phyloP scores from a whole-genome alignment of 2,329 filamentous ascomycete species.

The Nannizziopsis arthrosporioides region DNA sequence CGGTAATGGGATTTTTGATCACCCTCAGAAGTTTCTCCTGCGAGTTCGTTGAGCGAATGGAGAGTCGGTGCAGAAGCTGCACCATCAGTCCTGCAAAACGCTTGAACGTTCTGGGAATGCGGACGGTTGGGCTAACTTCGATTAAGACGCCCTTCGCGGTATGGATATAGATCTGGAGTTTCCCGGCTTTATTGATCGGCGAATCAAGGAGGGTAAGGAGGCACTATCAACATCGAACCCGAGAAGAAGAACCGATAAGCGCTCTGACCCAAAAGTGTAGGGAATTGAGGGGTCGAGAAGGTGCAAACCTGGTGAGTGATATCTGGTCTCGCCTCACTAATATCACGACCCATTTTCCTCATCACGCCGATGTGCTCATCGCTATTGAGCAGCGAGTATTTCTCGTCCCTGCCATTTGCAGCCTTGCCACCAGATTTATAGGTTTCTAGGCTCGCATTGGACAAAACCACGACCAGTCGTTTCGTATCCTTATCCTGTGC shows the following conservation, averaged over 20 bases:
- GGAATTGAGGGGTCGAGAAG: conserved; percentile 12
- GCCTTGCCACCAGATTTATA: conserved; percentile 55
- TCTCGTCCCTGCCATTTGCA: conserved; percentile 58
- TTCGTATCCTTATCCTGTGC: conserved; percentile 80
- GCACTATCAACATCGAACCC: conserved; percentile 49
- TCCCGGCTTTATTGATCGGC: conserved; percentile 95
- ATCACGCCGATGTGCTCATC: conserved; percentile 98
- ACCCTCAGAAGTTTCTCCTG: conserved; percentile 96
- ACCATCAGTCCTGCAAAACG: conserved; percentile 98
- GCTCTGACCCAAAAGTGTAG: background rate
- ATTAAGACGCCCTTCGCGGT: conserved; percentile 95
- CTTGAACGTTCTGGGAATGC: conserved; percentile 97
- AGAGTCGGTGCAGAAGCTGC: conserved; percentile 86
- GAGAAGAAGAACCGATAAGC: conserved; percentile 17
- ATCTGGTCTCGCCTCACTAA: conserved; percentile 92
- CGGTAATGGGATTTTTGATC: conserved; percentile 95
- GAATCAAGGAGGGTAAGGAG: conserved; percentile 94
- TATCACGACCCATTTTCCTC: conserved; percentile 98
- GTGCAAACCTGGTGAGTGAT: conserved; percentile 88
- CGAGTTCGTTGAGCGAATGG: conserved; percentile 90
- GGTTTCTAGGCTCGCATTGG: conserved; percentile 93
- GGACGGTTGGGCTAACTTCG: conserved; percentile 93
- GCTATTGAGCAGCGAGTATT: conserved; percentile 95
- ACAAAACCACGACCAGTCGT: conserved; percentile 87
- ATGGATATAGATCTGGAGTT: conserved; percentile 96